Base-by-base conservation (phyloP, 2,329 filamentous ascomycete species). In the Fusarium nygamai region DNA sequence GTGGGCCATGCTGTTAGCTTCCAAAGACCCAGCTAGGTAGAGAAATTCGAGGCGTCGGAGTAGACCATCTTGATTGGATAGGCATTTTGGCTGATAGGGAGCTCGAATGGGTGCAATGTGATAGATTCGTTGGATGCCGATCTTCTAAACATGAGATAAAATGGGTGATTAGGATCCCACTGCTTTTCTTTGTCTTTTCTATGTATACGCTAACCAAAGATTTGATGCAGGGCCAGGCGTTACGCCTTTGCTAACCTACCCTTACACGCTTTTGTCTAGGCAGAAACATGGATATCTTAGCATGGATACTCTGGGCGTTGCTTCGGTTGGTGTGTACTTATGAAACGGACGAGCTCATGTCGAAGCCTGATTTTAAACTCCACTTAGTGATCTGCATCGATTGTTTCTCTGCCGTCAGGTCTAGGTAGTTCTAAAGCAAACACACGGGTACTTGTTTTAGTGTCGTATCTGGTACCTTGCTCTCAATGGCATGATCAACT, bases 61-160 rank as follows among this genome's bases (percentile, higher is more conserved):
- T 58, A 17, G 29, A 17, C 39, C 39, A 58, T 20, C 54, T 58
- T 17, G 54, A 58, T 58, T 58, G 2, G 6, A 58, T 58, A 12
- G 54, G 39, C 54, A 58, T 58, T 4, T 22, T 16, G 54, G 29
- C 6, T n/a, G 8, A 13, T 8, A 9, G 12, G 20, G 2, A 8
- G 16, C 19, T 8, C 17, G 3, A 14, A 41, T 13, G 9, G 4
- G 9, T 41, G 20, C 14, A 16, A 13, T 41, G 5, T 27, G 27
- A 41, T 19, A 31, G 5, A 2, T 22, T 0, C 6, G 5, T n/a
- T 14, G 27, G 29, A 48, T n/a, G 7, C 20, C 14, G 14, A 17
- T 31, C 20, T 8, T 31, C 16, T 9, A 4, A 33, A 12, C 7
- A 19, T 13, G 29, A 33, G 16, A n/a, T 50, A 4, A 13, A 6